Conservation (phyloP, 176 grass and related monocot species). For the Eragrostis nindensis region DNA sequence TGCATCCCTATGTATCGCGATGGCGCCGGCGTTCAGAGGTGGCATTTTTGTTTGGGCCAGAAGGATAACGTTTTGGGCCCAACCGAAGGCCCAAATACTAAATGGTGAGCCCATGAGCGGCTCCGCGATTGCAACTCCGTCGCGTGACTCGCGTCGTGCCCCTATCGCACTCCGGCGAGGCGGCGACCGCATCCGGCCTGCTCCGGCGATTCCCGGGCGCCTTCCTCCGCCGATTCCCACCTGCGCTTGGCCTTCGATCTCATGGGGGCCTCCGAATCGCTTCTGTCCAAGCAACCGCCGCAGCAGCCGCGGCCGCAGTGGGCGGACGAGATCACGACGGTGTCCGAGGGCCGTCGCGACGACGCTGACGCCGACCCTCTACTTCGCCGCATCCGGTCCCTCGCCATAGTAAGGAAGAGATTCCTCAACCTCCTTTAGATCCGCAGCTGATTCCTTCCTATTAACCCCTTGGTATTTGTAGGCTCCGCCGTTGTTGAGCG, state of each 20-base stretch:
- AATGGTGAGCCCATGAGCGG: neutral
- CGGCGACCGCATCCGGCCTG: neutral
- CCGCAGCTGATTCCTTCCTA: neutral
- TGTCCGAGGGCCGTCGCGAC: constrained; percentile 54
- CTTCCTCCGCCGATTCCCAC: neutral
- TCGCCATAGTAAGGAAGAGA: constrained; percentile 49
- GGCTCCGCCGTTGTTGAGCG: constrained; percentile 66
- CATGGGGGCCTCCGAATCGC: constrained; percentile 67
- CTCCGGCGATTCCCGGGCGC: neutral
- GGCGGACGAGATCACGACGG: constrained; percentile 75
- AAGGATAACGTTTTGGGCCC: neutral
- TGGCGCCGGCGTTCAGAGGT: too few relatives aligned
- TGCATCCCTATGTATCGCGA: too few relatives aligned
- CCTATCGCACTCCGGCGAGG: constrained; percentile 10
- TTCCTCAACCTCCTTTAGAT: neutral
- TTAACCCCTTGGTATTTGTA: constrained; percentile 30
- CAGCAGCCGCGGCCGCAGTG: constrained; percentile 46
- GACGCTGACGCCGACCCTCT: constrained; percentile 49
- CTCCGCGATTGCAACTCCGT: neutral
- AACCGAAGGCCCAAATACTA: neutral
- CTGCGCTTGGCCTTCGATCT: neutral
- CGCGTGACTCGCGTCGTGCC: too few relatives aligned
- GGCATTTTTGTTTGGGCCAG: neutral
- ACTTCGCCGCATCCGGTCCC: constrained; percentile 51
- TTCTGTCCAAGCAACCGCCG: constrained; percentile 38